Conservation (phyloP, 768 basidiomycete genomes). For the Pleurotus cornucopiae region DNA sequence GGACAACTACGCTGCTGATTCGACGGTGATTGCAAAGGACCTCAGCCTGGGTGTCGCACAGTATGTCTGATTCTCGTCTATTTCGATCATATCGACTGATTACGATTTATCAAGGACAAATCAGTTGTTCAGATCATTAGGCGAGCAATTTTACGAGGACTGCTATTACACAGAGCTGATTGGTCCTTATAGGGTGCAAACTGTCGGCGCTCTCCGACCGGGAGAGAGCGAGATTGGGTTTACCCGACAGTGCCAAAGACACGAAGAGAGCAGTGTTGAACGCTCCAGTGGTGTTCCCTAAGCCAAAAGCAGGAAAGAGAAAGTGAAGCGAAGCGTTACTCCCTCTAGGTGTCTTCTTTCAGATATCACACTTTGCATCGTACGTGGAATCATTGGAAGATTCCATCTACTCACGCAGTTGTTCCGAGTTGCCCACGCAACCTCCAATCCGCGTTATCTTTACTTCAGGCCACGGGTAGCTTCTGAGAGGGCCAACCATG, state of each 20-base stretch:
- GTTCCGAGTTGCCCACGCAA: too few relatives aligned
- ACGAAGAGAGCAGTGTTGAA: constrained; percentile 70
- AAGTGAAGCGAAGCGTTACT: neutral
- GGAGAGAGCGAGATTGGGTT: constrained; percentile 67
- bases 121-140: constrained; percentile 72
- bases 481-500: too few relatives aligned
- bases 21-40: constrained; percentile 66
- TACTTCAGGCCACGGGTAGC: too few relatives aligned
- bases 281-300: constrained; percentile 81
- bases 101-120: constrained; percentile 35
- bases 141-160: constrained; percentile 26
- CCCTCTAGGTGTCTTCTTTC: too few relatives aligned
- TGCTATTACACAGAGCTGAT: constrained; percentile 4
- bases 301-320: constrained; percentile 40
- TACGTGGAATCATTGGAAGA: too few relatives aligned
- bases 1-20: constrained; percentile 75
- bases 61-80: constrained; percentile 40
- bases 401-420: too few relatives aligned
- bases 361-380: too few relatives aligned
- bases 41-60: constrained; percentile 57
- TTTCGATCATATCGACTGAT: neutral
- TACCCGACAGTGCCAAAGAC: constrained; percentile 58
- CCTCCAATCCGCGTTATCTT: too few relatives aligned
- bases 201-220: constrained; percentile 49
- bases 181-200: constrained; percentile 57